Evolutionary conservation across 352 stramenopile genomes (phyloP).

Genomic region (Phytophthora chlamydospora): DNA sequence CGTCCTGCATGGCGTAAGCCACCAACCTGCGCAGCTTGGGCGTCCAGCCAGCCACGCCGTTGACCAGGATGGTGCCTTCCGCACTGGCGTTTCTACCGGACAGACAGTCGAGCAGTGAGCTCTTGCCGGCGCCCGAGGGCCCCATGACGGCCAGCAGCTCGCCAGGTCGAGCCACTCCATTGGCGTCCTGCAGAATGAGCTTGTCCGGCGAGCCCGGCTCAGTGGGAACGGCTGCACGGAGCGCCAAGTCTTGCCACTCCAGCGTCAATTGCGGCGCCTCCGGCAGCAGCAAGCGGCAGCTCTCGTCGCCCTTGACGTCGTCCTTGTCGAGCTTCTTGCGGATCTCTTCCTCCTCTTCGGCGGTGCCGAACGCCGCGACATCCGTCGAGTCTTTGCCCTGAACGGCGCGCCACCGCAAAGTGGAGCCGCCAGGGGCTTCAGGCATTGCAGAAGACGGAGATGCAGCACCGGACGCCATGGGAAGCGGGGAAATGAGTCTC

Average conservation of each 20-base stretch:
- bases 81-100: slow-evolving; percentile 84
- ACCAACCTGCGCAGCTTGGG: slow-evolving; percentile 20
- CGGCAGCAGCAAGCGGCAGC: slow-evolving; percentile 3
- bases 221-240: slow-evolving; percentile 21
- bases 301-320: not conserved
- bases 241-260: slow-evolving; percentile 45
- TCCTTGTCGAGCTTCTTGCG: slow-evolving; percentile 7
- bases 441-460: not conserved
- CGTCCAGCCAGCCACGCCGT: slow-evolving; percentile 49
- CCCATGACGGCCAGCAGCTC: slow-evolving; percentile 69
- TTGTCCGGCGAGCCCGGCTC: slow-evolving; percentile 35
- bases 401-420: slow-evolving; percentile 16
- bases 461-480: slow-evolving; percentile 2
- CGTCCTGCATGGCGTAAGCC: slow-evolving; percentile 88
- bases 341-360: slow-evolving; percentile 13
- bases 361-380: not conserved
- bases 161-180: slow-evolving; percentile 46
- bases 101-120: slow-evolving; percentile 91
- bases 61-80: slow-evolving; percentile 59
- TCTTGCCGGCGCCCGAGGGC: slow-evolving; percentile 82
- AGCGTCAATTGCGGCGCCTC: slow-evolving; percentile 28
- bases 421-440: not conserved
- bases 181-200: slow-evolving; percentile 57
- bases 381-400: slow-evolving; percentile 7
- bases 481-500: not conserved